Evolutionary conservation across 768 basidiomycete species (phyloP), one percentile per base, ranked within the genome.

Genomic region (Tephrocybe sp.): DNA sequence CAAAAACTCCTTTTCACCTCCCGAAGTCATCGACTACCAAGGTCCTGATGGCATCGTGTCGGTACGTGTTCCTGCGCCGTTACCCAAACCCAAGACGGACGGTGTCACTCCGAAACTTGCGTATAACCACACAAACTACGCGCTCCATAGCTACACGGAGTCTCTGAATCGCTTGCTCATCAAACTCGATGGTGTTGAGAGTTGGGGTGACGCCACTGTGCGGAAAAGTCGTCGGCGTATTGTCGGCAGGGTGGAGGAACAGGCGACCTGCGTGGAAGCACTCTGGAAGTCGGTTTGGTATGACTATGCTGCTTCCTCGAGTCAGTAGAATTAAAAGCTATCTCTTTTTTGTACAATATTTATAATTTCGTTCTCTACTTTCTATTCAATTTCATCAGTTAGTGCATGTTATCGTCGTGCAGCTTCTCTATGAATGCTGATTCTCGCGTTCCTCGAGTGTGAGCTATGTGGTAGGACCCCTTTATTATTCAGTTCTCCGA

Each of bases 181-280:
- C 38, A 74, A 74, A 54, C 77, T 91, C 9, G 89, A 91, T 56
- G 80, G 75, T 0, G 76, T 91, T 18, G 80, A 87, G 57, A 86
- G 82, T 55, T 76, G 74, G 55, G 87, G 87, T 0, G 74, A 81
- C 41, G 64, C 65, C 53, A 66, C 63, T 0, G 76, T 92, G 6
- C 67, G 88, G 39, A 67, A 69, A 25, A 64, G 57, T 51, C 66
- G 89, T 43, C 72, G 80, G 56, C 62, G 65, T 3, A 68, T 84
- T 1, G 87, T 86, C 37, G 70, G 73, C 55, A 62, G 60, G 38
- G 79, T 91, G 15, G 89, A 90, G 68, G 56, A 58, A 41, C 87
- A 86, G 65, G 74, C 84, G 16, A 73, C 67, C 49, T 66, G 71
- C 31, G 55, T 88, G n/a, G n/a, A n/a, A n/a, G n/a, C n/a, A n/a